These are phyloP conservation scores for Daedaleopsis nitida DNA, from an alignment of 768 basidiomycete genomes.

Conservation along the genomic window DNA sequence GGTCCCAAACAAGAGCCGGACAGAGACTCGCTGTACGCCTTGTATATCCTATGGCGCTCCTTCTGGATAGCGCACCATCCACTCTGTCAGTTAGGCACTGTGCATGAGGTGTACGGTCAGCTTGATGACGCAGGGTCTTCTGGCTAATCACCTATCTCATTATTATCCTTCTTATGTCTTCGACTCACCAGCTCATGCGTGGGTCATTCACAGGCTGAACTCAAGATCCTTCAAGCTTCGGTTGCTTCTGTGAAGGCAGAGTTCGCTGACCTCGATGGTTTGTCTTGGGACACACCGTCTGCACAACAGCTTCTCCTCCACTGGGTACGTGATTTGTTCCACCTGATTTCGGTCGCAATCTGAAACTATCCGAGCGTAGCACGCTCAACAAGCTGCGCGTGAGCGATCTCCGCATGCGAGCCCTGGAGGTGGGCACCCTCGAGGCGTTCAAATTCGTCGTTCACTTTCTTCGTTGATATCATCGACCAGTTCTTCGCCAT, in stretches of 20 bases:
- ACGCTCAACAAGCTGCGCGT: background rate
- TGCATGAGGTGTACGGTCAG: too few species aligned
- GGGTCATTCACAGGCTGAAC: background rate
- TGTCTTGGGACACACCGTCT: constrained; percentile 9
- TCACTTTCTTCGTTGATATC: background rate
- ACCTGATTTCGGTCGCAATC: too few species aligned
- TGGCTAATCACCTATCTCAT: background rate
- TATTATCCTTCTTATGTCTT: too few species aligned
- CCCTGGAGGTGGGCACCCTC: background rate
- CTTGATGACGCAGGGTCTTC: too few species aligned
- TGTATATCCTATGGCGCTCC: too few species aligned
- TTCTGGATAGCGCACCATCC: too few species aligned
- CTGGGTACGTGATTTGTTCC: constrained; percentile 9
- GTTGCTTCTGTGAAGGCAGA: constrained; percentile 9
- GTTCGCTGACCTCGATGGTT: constrained; percentile 8
- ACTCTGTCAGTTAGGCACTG: too few species aligned
- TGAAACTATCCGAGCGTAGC: background rate
- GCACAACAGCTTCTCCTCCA: background rate
- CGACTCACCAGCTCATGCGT: too few species aligned
- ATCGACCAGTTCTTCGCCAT: background rate
- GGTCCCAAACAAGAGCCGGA: too few species aligned
- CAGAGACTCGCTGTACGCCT: too few species aligned
- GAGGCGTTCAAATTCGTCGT: background rate
- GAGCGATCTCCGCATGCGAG: background rate
- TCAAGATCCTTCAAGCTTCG: background rate